Conservation (phyloP, 2,329 filamentous ascomycete species). For the Colletotrichum sp. region DNA sequence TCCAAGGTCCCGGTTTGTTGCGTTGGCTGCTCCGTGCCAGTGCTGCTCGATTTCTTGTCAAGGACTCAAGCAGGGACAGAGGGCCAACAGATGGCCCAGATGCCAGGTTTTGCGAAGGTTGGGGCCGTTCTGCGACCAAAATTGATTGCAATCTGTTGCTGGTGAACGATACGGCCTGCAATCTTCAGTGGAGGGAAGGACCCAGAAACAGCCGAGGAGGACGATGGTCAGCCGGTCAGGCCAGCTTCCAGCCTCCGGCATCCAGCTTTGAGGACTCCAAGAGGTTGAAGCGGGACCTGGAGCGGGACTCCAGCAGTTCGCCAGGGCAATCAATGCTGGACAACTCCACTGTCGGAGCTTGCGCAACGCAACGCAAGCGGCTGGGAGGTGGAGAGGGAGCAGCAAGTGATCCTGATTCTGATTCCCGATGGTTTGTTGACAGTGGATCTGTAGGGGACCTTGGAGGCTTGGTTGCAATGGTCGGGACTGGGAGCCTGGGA, state of each 20-base stretch:
- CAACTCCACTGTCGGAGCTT: constrained; percentile 4
- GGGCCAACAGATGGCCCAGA: neutral
- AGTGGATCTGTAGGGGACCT: neutral
- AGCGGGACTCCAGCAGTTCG: neutral
- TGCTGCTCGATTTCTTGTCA: neutral
- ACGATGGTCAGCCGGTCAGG: neutral
- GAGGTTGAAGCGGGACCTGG: neutral
- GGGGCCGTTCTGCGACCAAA: neutral
- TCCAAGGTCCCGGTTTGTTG: neutral
- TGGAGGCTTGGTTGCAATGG: neutral
- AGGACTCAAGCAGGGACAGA: neutral
- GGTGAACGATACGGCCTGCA: neutral
- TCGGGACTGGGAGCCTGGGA: neutral
- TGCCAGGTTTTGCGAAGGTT: neutral
- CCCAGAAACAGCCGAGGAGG: constrained; percentile 8
- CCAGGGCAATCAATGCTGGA: constrained; percentile 5
- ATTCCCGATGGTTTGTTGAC: neutral
- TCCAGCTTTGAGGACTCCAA: neutral
- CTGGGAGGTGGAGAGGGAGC: neutral
- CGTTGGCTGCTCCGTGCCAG: neutral
- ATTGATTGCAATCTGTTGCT: neutral
- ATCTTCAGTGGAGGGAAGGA: constrained; percentile 14
- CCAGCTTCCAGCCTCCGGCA: neutral
- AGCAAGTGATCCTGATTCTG: neutral
- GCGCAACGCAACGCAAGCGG: neutral